phyloP scores from a whole-genome alignment of 495 filamentous ascomycete genomes.

The Jackrogersella multiformis region DNA sequence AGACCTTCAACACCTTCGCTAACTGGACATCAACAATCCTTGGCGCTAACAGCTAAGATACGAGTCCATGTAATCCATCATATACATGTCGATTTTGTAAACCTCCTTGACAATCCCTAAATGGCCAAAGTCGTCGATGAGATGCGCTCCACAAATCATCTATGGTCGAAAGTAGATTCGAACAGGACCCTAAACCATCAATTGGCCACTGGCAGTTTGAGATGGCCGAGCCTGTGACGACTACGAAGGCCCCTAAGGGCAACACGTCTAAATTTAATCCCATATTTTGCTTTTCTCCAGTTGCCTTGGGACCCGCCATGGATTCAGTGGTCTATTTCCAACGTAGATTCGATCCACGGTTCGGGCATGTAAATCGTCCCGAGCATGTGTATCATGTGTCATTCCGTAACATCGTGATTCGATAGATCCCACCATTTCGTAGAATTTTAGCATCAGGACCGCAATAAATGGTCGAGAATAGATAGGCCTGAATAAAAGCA shows the following conservation, averaged over 20 bases:
- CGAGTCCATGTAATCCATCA: neutral
- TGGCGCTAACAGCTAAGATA: neutral
- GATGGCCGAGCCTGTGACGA: slow-evolving; percentile 8
- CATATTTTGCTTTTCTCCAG: slow-evolving; percentile 15
- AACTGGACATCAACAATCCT: neutral
- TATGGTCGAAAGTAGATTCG: slow-evolving; percentile 1
- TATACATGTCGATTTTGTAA: neutral
- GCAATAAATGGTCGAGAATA: neutral
- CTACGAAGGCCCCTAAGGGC: slow-evolving; percentile 8
- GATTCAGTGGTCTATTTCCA: neutral
- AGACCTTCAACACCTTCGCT: slow-evolving; percentile 9
- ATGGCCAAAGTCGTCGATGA: neutral
- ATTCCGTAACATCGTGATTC: slow-evolving; percentile 27
- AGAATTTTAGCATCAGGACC: neutral
- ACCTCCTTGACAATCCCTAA: neutral
- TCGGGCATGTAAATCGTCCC: slow-evolving; percentile 6
- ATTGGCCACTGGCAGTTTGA: neutral
- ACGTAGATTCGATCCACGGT: neutral
- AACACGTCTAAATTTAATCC: slow-evolving; percentile 11
- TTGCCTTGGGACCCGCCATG: neutral
- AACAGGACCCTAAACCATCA: neutral
- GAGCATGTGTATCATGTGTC: slow-evolving; percentile 17
- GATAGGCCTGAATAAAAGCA: slow-evolving; percentile 2
- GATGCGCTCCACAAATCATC: neutral
- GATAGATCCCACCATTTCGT: slow-evolving; percentile 14